Evolutionary conservation across 176 grass and related monocot species (phyloP).

Genomic region (Bromus sterilis): DNA sequence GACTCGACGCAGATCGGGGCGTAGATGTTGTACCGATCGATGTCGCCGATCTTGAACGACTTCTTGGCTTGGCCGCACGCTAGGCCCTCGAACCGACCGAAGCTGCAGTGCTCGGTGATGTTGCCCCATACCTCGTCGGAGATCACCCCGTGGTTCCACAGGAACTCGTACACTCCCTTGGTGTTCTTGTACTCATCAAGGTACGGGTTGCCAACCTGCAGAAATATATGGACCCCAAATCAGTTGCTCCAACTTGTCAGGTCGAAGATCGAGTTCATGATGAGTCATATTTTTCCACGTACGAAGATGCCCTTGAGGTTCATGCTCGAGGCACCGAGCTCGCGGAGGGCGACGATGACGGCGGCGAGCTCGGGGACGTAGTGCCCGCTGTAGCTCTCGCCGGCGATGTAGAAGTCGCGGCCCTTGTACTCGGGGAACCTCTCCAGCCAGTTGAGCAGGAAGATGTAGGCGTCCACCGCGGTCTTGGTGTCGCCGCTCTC

Average conservation of each 20-base stretch:
- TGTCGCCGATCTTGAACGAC: background rate
- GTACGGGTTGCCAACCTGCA: constrained; percentile 36
- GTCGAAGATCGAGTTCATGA: background rate
- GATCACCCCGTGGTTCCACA: constrained; percentile 52
- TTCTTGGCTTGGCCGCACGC: background rate
- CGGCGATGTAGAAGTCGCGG: constrained; percentile 52
- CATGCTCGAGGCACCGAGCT: background rate
- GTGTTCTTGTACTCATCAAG: background rate
- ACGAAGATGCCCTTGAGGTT: constrained; percentile 46
- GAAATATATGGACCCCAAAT: no score
- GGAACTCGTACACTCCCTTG: background rate
- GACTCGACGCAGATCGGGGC: constrained; percentile 21
- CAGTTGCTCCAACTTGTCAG: background rate
- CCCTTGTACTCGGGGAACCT: constrained; percentile 56
- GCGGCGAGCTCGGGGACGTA: constrained; percentile 42
- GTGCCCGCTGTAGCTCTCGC: constrained; percentile 57
- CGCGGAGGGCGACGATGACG: background rate
- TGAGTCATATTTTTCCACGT: background rate
- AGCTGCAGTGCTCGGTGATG: constrained; percentile 27
- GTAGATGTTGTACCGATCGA: constrained; percentile 30
- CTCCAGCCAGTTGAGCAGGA: constrained; percentile 49
- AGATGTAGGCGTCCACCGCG: constrained; percentile 27
- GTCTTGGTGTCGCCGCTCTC: constrained; percentile 11
- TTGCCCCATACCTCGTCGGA: constrained; percentile 31
- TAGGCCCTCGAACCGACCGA: background rate